These are phyloP conservation scores for Fragilaria crotonensis DNA, from an alignment of 108 stramenopile species.

Conservation along the genomic window DNA sequence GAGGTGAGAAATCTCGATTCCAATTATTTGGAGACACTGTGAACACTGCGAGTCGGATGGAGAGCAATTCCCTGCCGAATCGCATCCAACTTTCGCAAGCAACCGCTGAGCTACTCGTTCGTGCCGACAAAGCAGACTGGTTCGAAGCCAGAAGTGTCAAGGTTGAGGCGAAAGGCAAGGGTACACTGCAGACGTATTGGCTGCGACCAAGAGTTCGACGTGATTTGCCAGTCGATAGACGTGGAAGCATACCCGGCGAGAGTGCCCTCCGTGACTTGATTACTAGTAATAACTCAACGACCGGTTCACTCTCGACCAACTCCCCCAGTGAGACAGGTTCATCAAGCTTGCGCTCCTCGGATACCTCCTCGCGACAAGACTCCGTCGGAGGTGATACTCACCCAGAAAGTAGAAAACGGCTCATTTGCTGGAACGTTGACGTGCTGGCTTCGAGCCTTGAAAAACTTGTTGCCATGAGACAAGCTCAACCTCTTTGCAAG, in stretches of 20 bases:
- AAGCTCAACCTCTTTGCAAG: not conserved
- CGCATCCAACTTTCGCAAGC: constrained; percentile 6
- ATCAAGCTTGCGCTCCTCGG: too few relatives aligned
- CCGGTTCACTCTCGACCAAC: too few relatives aligned
- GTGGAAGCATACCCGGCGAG: too few relatives aligned
- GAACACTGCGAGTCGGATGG: constrained; percentile 13
- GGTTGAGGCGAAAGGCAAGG: constrained; percentile 12
- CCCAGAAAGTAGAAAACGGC: too few relatives aligned
- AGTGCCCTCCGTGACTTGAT: too few relatives aligned
- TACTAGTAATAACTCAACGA: too few relatives aligned
- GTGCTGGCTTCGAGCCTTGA: not conserved
- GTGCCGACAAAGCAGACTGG: constrained; percentile 3
- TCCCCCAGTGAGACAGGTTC: too few relatives aligned
- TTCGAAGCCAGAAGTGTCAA: not conserved
- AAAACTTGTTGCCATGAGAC: not conserved
- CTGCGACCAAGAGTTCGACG: too few relatives aligned
- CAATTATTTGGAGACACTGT: constrained; percentile 19
- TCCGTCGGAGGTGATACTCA: too few relatives aligned
- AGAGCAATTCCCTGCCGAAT: constrained; percentile 1
- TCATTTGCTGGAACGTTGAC: not conserved
- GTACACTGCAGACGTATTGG: constrained; percentile 23
- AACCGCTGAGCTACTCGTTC: constrained; percentile 3
- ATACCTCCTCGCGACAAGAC: too few relatives aligned
- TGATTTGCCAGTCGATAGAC: too few relatives aligned
- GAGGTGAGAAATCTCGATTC: constrained; percentile 2